phyloP scores from a whole-genome alignment of 202 grass and related monocot genomes.

The Digitaria exilis region DNA sequence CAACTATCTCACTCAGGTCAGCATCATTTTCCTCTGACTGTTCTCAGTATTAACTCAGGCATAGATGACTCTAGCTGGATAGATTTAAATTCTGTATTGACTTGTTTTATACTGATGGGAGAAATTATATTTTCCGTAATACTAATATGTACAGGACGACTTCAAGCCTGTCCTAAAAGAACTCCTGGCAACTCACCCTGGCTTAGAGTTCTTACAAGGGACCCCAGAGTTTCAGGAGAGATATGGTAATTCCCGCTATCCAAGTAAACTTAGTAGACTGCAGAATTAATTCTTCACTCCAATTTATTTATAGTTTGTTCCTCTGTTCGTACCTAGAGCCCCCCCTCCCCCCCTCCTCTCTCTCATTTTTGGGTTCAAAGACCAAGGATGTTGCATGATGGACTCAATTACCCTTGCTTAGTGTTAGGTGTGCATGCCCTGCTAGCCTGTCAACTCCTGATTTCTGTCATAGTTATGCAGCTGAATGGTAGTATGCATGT shows the following conservation, averaged over 20 bases:
- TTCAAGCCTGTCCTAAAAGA: constrained; percentile 95
- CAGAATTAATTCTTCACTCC: constrained; percentile 19
- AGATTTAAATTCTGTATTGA: constrained; percentile 13
- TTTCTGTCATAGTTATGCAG: background rate
- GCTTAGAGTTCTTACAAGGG: constrained; percentile 98
- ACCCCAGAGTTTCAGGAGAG: constrained; percentile 99
- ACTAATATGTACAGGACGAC: constrained; percentile 72
- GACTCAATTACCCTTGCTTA: too few species aligned
- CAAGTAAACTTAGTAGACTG: background rate
- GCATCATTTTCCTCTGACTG: constrained; percentile 23
- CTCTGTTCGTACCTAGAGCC: background rate
- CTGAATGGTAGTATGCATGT: background rate
- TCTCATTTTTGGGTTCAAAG: background rate
- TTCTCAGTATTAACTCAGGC: constrained; percentile 14
- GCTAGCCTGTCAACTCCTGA: background rate
- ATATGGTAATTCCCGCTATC: constrained; percentile 69
- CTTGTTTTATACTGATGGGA: background rate
- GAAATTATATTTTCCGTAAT: constrained; percentile 19
- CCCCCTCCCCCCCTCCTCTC: too few species aligned
- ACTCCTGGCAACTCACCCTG: constrained; percentile 90
- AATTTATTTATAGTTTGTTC: background rate
- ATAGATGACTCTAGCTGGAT: background rate
- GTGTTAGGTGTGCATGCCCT: background rate
- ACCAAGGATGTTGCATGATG: background rate
- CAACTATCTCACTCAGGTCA: constrained; percentile 81